phyloP scores from a whole-genome alignment of 2,329 filamentous ascomycete species.

The Thyridium curvatum region DNA sequence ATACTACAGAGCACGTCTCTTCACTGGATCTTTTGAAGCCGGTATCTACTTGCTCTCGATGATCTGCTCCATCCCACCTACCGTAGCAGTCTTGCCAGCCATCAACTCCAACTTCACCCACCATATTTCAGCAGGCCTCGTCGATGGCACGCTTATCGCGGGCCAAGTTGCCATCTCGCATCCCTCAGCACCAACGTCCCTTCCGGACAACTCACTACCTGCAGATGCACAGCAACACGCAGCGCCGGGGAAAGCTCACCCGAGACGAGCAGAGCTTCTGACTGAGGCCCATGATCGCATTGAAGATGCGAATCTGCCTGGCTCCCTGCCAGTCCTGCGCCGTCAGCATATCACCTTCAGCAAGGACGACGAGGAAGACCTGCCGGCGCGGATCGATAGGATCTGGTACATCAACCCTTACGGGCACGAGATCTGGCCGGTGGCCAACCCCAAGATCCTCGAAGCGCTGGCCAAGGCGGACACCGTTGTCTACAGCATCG shows the following conservation, averaged over 20 bases:
- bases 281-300: constrained; percentile 55
- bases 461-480: constrained; percentile 58
- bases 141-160: constrained; percentile 71
- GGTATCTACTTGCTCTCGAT: constrained; percentile 85
- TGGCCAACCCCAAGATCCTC: constrained; percentile 75
- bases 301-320: constrained; percentile 76
- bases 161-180: constrained; percentile 93
- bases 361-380: constrained; percentile 68
- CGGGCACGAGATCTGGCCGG: constrained; percentile 87
- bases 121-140: constrained; percentile 81
- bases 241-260: constrained; percentile 11
- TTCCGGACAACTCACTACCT: constrained; percentile 24
- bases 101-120: constrained; percentile 95
- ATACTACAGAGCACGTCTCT: constrained; percentile 59
- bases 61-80: constrained; percentile 75
- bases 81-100: constrained; percentile 75
- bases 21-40: constrained; percentile 87
- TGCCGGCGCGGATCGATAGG: constrained; percentile 70
- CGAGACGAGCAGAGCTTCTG: constrained; percentile 31
- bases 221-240: constrained; percentile 7
- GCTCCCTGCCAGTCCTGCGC: constrained; percentile 72
- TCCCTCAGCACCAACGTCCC: constrained; percentile 60
- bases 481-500: constrained; percentile 83
- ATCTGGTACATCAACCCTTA: constrained; percentile 99
- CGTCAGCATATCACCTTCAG: constrained; percentile 77